phyloP scores from a whole-genome alignment of 2,329 filamentous ascomycete species.

The Colletotrichum sidae region DNA sequence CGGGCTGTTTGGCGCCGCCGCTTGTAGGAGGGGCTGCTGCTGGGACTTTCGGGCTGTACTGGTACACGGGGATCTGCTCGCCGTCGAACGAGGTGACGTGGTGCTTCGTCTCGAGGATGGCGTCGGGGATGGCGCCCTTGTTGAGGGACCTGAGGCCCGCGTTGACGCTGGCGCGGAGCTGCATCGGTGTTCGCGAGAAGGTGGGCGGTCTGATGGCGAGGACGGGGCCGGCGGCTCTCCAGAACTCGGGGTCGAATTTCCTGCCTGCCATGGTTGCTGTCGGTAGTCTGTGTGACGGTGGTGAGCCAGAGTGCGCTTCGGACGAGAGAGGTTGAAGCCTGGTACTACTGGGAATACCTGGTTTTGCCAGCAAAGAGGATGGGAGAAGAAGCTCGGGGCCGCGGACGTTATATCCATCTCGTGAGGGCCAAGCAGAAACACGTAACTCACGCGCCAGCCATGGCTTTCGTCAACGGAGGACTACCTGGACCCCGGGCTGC shows the following conservation, averaged over 20 bases:
- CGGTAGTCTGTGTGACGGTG: too few relatives aligned
- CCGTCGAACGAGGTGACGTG: conserved; percentile 24
- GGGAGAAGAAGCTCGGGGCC: too few relatives aligned
- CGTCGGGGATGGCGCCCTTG: background rate
- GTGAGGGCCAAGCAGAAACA: too few relatives aligned
- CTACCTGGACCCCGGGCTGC: too few relatives aligned
- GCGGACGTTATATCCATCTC: background rate
- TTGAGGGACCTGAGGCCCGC: background rate
- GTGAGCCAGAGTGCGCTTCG: background rate
- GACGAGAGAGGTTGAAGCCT: too few relatives aligned
- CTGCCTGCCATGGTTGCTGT: conserved; percentile 15
- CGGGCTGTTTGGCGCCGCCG: conserved; percentile 38
- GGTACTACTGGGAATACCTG: too few relatives aligned
- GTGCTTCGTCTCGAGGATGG: conserved; percentile 19
- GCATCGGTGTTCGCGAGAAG: background rate
- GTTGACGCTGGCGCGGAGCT: conserved; percentile 17
- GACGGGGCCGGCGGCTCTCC: conserved; percentile 16
- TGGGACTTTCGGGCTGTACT: background rate
- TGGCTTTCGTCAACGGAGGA: background rate
- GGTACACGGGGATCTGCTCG: conserved; percentile 20
- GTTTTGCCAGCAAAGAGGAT: too few relatives aligned
- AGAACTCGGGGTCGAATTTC: conserved; percentile 31
- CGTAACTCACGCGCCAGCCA: too few relatives aligned
- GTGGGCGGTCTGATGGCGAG: conserved; percentile 27
- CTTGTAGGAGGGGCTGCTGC: too few relatives aligned